Percentiles rank a stretch among this genome's conserved stretches.
Conservation (phyloP, 768 basidiomycete species). For the Filobasidium floriforme region DNA sequence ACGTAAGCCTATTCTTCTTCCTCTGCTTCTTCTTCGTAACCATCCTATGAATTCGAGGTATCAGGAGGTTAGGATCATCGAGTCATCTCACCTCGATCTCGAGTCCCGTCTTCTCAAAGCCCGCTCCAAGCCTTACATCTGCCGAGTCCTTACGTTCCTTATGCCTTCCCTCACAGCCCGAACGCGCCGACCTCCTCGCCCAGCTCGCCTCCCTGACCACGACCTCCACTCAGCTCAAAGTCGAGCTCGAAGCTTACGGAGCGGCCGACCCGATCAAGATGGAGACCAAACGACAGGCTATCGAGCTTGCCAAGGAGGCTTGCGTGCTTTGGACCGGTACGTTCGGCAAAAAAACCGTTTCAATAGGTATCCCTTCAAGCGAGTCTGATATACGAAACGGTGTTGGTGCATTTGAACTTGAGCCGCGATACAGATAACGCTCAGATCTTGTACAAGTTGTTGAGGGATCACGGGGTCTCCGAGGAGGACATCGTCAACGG, state of each 20-base stretch:
- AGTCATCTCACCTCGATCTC: too few relatives aligned
- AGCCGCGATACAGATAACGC: constrained; percentile 12
- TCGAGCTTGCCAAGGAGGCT: constrained; percentile 72
- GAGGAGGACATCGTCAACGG: background rate
- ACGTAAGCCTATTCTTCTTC: constrained; percentile 47
- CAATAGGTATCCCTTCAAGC: background rate
- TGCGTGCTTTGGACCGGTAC: constrained; percentile 80
- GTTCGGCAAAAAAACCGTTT: too few relatives aligned
- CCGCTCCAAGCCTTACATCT: constrained; percentile 8
- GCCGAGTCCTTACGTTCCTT: too few relatives aligned
- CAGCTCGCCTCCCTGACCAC: constrained; percentile 52
- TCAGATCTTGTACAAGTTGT: constrained; percentile 15
- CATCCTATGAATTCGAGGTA: too few relatives aligned
- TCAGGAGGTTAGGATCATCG: too few relatives aligned
- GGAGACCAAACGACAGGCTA: constrained; percentile 66
- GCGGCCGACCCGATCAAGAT: constrained; percentile 76
- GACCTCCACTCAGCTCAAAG: constrained; percentile 52
- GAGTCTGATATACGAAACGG: too few relatives aligned
- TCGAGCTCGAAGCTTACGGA: constrained; percentile 68
- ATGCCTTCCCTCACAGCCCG: constrained; percentile 48
- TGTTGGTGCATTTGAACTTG: background rate
- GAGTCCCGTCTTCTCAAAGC: background rate
- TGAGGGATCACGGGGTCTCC: constrained; percentile 7
- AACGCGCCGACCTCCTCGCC: constrained; percentile 54
- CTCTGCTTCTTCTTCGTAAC: background rate